Evolutionary conservation across 2,329 filamentous ascomycete species (phyloP).

Genomic region (Verruconis gallopava): DNA sequence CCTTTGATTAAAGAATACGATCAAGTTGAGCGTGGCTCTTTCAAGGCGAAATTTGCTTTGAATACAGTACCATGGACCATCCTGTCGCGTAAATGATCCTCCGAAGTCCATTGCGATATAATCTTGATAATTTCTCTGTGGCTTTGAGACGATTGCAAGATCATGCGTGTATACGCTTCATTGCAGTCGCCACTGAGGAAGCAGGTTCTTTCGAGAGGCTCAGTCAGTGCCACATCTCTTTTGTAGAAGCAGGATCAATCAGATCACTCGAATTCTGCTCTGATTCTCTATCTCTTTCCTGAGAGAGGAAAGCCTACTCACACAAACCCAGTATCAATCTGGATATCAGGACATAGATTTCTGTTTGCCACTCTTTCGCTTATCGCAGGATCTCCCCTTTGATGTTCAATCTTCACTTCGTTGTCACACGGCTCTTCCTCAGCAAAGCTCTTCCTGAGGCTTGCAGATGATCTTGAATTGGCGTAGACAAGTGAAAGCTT

Average conservation of each 20-base stretch:
- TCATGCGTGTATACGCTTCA: conserved; percentile 25
- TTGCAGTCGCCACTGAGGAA: conserved; percentile 23
- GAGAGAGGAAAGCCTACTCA: too few species aligned
- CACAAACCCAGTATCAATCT: too few species aligned
- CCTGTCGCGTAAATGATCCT: conserved; percentile 25
- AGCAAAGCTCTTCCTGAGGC: too few species aligned
- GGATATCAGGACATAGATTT: too few species aligned
- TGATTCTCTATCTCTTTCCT: background rate
- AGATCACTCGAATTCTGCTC: conserved; percentile 11
- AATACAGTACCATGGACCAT: conserved; percentile 16
- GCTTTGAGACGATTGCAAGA: conserved; percentile 23
- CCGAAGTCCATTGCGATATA: conserved; percentile 23
- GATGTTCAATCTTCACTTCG: too few species aligned
- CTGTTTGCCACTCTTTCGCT: too few species aligned
- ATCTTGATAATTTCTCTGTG: conserved; percentile 23
- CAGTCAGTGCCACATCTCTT: conserved; percentile 28
- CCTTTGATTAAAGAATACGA: background rate
- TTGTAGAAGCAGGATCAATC: conserved; percentile 21
- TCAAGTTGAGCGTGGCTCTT: conserved; percentile 14
- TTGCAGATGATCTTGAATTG: too few species aligned
- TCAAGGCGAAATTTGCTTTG: conserved; percentile 26
- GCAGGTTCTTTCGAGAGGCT: conserved; percentile 26
- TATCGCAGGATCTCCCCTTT: too few species aligned
- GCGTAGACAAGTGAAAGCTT: too few species aligned
- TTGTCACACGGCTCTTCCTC: too few species aligned